phyloP scores from a whole-genome alignment of 2,329 filamentous ascomycete genomes.

The Talaromyces sp. region DNA sequence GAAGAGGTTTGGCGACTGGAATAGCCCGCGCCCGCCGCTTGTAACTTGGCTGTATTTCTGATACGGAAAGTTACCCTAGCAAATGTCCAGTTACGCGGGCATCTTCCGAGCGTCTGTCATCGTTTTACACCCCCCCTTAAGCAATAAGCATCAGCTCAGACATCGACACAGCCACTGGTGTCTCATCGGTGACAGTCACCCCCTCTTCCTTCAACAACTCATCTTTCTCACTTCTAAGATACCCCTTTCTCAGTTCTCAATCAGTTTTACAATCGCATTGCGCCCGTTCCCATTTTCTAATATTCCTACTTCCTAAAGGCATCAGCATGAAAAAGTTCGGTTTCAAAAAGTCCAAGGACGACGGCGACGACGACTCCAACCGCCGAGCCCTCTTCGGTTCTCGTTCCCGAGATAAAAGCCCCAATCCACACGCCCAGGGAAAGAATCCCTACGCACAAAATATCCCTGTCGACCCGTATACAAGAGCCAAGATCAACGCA shows the following conservation, averaged over 20 bases:
- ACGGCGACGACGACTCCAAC: slow-evolving; percentile 46
- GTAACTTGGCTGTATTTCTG: not conserved
- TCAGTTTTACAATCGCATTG: not conserved
- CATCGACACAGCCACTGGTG: slow-evolving; percentile 9
- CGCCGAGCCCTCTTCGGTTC: slow-evolving; percentile 57
- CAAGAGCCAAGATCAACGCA: slow-evolving; percentile 43
- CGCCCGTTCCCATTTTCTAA: not conserved
- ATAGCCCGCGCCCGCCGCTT: not conserved
- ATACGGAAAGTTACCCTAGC: not conserved
- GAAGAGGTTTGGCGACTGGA: not conserved
- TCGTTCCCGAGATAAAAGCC: slow-evolving; percentile 51
- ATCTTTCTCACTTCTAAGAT: not conserved
- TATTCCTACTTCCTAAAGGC: not conserved
- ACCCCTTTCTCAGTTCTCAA: slow-evolving; percentile 1
- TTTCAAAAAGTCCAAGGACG: slow-evolving; percentile 52
- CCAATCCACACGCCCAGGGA: slow-evolving; percentile 39
- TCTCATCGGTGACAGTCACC: slow-evolving; percentile 2
- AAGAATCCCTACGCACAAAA: slow-evolving; percentile 54
- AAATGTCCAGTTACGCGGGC: not conserved
- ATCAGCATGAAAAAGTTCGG: slow-evolving; percentile 24
- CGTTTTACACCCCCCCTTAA: slow-evolving; percentile 2
- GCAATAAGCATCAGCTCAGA: slow-evolving; percentile 3
- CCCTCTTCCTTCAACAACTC: not conserved
- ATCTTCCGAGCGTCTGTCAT: not conserved
- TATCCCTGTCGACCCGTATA: slow-evolving; percentile 51